Evolutionary conservation across 441 rosid genomes (phyloP), one percentile per base, ranked within the genome.

Genomic region (Adansonia grandidieri): DNA sequence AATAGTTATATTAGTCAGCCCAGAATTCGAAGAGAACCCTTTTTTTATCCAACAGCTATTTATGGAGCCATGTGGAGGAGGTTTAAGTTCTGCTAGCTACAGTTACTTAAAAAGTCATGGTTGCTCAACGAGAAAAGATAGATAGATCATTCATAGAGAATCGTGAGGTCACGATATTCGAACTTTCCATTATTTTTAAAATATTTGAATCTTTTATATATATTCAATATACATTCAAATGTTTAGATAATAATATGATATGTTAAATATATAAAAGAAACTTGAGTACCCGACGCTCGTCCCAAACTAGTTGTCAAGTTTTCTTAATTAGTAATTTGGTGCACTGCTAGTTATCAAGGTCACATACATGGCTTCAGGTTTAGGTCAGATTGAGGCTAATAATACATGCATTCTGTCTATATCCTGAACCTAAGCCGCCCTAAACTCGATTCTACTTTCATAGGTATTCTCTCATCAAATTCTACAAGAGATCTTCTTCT

Each of bases 21-120:
- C 22, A 32, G 61, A 47, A 20, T 73, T 68, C 54, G 42, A 11
- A 42, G 51, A 62, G 50, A 24, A 42, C 15, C 47, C 17, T 0
- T 32, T 19, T 5, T 6, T 4, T n/a, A 8, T 14, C 37, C 15
- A 9, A 37, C 13, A 37, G 13, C 28, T 77, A 54, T 61, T 60
- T n/a, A 61, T 67, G 77, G 5, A 74, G 77, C 79, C 84, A 75
- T 71, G 79, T 74, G 32, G 84, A 57, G 20, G 17, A 17, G 57
- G 75, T 68, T 60, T 77, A 69, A 53, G 56, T 62, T 14, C 64
- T n/a, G 60, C 47, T 2, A 28, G 32, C 2, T 28, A 2, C 63
- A 56, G 74, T 20, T 19, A 45, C 44, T 15, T 47, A 28, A 28
- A 20, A 63, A 37, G 44, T 45, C 10, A 58, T 71, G 71, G 63